Evolutionary conservation across 768 basidiomycete species (phyloP), one percentile per base, ranked within the genome.

Genomic region (Auriculariales sp.): DNA sequence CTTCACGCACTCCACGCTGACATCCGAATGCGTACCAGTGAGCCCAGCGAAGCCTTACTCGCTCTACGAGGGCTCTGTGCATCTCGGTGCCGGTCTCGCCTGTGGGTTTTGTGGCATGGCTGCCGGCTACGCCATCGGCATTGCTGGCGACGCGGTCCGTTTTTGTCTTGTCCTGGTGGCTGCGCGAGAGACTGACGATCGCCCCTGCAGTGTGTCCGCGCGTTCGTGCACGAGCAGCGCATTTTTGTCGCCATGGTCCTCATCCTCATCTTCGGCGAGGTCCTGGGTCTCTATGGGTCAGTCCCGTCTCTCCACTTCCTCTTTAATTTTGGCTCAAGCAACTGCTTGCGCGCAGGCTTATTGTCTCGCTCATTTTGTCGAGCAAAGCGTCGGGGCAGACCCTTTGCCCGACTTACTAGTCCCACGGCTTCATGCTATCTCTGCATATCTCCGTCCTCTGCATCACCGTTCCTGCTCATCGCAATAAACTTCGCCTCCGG

Each of bases 191-290:
- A 47, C 11, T 22, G 46, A 46, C 32, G 19, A 30, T 10, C 19
- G 9, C 47, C 5, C 36, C 25, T 49, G 10, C 55, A 92, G 87
- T 92, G 89, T 58, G 89, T 92, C 14, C 77, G 91, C 52, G 89
- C 89, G 54, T 95, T 90, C 61, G 77, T 95, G 24, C 77, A 90
- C 58, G 92, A 95, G 67, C 81, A 82, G 53, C 83, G 79, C 62
- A 79, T 97, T 25, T 97, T 93, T 61, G 93, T 97, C 19, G 73
- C 83, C 5, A 97, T 97, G 93, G 90, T 98, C 17, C 79, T 98
- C 34, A 93, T 98, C 55, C 79, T 98, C 61, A 90, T 90, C 55
- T 91, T 90, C 56, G 82, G 80, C 5, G 91, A 94, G 64, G 92
- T 95, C 22, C 68, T 95, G 52, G 92, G 92, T 31, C 65, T 94